Evolutionary conservation across 495 filamentous ascomycete genomes (phyloP), one percentile per base, ranked within the genome.

Genomic region (Hypoxylon fragiforme): DNA sequence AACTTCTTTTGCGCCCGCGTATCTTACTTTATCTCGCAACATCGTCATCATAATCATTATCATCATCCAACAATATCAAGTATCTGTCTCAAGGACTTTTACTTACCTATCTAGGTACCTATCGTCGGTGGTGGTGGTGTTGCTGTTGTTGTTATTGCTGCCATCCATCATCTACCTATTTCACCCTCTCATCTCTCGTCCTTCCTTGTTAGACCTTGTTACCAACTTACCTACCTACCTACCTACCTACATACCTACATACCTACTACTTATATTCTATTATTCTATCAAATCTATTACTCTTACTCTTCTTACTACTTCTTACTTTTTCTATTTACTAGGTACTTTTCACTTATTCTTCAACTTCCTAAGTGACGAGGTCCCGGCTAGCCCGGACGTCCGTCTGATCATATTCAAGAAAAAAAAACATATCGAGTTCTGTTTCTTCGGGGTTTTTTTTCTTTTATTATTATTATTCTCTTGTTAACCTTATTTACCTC

Each of bases 301-400:
- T 44, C 20, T 45, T 44, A 40, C 19, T 24, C 16, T 30, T 18
- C 31, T 44, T 37, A 13, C 24, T 45, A 37, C 39, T 52, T 47
- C 26, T 44, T 44, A 34, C 39, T 42, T 45, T 31, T 34, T 22
- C 39, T 39, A 35, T 7, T 13, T 35, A 9, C n/a, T 35, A 9
- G 24, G 4, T 9, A 19, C 26, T 44, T 44, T 16, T 44, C 3
- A 44, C 38, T 39, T 38, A 11, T 37, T 21, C 22, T 49, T 41
- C 12, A 36, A 51, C 21, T 16, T 37, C 19, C 21, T 45, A 18
- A 44, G 42, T 42, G 14, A 51, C 30, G 39, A 9, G 48, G 4
- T 35, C 41, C 48, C 55, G 55, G 55, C 47, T 58, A 58, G 55
- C 42, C 43, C 55, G 55, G 55, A 58, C 55, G 55, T 58, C 55